Percentiles rank a stretch among this genome's conserved stretches.
Conservation (phyloP, 1,284 basidiomycete genomes). For the Trichosporon sp. region DNA sequence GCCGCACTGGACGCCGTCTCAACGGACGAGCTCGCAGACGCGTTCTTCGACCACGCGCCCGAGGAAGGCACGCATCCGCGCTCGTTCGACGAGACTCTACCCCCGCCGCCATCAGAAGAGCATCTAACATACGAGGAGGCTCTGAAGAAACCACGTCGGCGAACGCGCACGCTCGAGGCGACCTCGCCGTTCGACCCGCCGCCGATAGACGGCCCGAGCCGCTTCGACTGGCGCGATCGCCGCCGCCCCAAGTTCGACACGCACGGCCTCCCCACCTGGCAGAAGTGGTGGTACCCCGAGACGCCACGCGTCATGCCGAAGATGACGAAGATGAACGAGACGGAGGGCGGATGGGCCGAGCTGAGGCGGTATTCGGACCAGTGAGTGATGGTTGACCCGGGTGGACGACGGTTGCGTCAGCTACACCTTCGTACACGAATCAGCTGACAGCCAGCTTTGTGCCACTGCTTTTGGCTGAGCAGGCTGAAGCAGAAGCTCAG, state of each 20-base stretch:
- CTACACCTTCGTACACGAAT: neutral
- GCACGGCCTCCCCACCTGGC: slow-evolving; percentile 2
- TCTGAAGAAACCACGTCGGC: slow-evolving; percentile 11
- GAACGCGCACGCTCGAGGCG: slow-evolving; percentile 1
- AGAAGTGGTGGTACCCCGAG: slow-evolving; percentile 27
- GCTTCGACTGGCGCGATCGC: slow-evolving; percentile 39
- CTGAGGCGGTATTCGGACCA: slow-evolving; percentile 42
- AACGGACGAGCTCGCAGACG: neutral
- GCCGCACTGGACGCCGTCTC: neutral
- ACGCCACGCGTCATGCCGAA: slow-evolving; percentile 45
- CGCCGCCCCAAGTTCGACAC: slow-evolving; percentile 7
- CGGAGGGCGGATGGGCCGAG: slow-evolving; percentile 52
- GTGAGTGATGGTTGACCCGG: slow-evolving; percentile 21
- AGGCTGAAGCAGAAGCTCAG: slow-evolving; percentile 57
- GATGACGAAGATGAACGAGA: slow-evolving; percentile 39
- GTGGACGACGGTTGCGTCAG: neutral
- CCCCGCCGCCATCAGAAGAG: neutral
- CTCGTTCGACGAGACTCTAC: neutral
- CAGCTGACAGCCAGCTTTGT: slow-evolving; percentile 55
- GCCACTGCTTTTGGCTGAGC: slow-evolving; percentile 61
- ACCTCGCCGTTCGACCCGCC: neutral
- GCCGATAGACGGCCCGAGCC: slow-evolving; percentile 28
- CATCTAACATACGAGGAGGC: slow-evolving; percentile 12
- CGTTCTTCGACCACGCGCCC: neutral
- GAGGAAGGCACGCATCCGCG: neutral